These are phyloP conservation scores for Rosellinia necatrix DNA, from an alignment of 2,329 filamentous ascomycete species.

Conservation along the genomic window DNA sequence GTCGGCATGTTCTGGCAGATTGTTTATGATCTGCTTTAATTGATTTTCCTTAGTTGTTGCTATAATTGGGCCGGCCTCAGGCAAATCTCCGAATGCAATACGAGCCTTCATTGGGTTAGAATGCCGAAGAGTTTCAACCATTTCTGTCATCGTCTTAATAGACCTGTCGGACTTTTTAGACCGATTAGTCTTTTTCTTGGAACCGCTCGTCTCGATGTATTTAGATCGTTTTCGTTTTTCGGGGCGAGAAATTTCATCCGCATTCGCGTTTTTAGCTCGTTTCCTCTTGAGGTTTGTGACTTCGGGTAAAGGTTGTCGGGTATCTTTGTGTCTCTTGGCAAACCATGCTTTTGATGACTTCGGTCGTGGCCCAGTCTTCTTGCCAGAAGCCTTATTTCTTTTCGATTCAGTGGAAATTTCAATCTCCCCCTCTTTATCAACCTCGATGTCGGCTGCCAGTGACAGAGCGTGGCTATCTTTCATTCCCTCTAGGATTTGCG, in stretches of 20 bases:
- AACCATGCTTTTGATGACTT: conserved; percentile 19
- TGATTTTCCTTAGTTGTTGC: conserved; percentile 11
- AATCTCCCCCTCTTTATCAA: not conserved
- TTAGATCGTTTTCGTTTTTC: not conserved
- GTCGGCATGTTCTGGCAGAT: not conserved
- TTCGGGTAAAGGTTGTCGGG: not conserved
- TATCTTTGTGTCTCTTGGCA: not conserved
- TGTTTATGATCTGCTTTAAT: conserved; percentile 16
- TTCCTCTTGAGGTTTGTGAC: conserved; percentile 6
- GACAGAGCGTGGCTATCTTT: not conserved
- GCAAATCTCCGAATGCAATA: conserved; percentile 10
- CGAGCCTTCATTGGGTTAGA: conserved; percentile 17
- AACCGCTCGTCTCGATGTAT: not conserved
- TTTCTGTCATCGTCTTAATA: not conserved
- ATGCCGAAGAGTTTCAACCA: conserved; percentile 5
- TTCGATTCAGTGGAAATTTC: not conserved
- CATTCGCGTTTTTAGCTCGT: not conserved
- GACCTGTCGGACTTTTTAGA: not conserved
- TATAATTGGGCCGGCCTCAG: not conserved
- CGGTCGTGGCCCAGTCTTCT: conserved; percentile 5
- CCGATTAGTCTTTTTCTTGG: not conserved
- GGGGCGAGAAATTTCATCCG: not conserved
- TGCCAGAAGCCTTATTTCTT: not conserved
- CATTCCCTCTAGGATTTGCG: no score
- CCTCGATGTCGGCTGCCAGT: not conserved